Evolutionary conservation across 2,329 filamentous ascomycete genomes (phyloP).

Genomic region (Fusarium sp.): DNA sequence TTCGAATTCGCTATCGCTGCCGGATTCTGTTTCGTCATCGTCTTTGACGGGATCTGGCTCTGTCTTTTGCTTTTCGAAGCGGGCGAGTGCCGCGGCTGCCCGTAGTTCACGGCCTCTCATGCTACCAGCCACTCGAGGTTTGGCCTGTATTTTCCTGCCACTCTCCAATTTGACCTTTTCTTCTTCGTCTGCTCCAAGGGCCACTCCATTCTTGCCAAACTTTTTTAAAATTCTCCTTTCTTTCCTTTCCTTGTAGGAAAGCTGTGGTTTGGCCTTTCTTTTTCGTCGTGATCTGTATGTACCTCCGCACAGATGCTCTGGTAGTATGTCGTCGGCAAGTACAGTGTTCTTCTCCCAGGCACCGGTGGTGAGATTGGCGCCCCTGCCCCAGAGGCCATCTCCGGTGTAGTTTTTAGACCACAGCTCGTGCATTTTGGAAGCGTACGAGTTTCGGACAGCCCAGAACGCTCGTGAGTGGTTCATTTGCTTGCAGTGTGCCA

Average conservation of each 20-base stretch:
- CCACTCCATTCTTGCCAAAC: slow-evolving; percentile 76
- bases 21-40: slow-evolving; percentile 53
- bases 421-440: slow-evolving; percentile 74
- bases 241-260: slow-evolving; percentile 78
- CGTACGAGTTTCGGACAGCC: slow-evolving; percentile 79
- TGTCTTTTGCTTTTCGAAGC: slow-evolving; percentile 72
- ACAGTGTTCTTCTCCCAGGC: slow-evolving; percentile 66
- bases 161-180: slow-evolving; percentile 74
- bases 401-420: slow-evolving; percentile 79
- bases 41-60: slow-evolving; percentile 51
- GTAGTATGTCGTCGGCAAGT: slow-evolving; percentile 65
- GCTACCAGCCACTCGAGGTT: slow-evolving; percentile 79
- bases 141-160: slow-evolving; percentile 69
- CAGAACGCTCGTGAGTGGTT: slow-evolving; percentile 87
- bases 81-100: slow-evolving; percentile 79
- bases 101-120: slow-evolving; percentile 79
- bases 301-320: slow-evolving; percentile 82
- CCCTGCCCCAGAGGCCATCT: slow-evolving; percentile 85
- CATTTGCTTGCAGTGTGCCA: slow-evolving; percentile 92
- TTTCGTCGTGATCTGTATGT: slow-evolving; percentile 75
- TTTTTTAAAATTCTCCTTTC: slow-evolving; percentile 78
- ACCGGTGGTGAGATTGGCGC: slow-evolving; percentile 70
- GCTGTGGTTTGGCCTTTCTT: slow-evolving; percentile 61
- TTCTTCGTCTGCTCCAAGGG: slow-evolving; percentile 75
- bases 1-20: slow-evolving; percentile 62